Percentiles rank a stretch among this genome's conserved stretches.
These are phyloP conservation scores for Umbelopsis isabellina DNA, from an alignment of 192 early-diverging fungal species.

Conservation along the genomic window DNA sequence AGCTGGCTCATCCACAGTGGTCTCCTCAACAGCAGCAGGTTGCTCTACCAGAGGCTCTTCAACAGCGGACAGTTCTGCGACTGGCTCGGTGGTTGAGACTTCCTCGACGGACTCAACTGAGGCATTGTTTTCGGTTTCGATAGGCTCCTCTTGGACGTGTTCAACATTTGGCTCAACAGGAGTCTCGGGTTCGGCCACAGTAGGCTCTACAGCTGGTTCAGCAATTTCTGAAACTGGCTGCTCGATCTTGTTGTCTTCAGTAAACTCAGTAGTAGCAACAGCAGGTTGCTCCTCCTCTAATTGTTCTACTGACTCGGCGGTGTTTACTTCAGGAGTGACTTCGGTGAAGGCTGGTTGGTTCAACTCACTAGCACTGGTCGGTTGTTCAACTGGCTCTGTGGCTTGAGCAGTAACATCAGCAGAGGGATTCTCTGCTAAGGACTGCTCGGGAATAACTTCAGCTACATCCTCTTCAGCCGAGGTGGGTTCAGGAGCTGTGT, in stretches of 20 bases:
- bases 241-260: background rate
- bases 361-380: background rate
- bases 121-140: background rate
- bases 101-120: background rate
- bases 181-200: background rate
- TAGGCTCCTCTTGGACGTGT: background rate
- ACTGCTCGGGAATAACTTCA: background rate
- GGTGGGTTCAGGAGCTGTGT: slow-evolving; percentile 3
- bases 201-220: background rate
- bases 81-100: background rate
- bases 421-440: background rate
- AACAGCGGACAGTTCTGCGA: background rate
- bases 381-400: background rate
- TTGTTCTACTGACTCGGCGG: background rate
- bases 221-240: background rate
- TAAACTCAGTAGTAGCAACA: background rate
- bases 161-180: background rate
- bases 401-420: background rate
- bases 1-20: background rate
- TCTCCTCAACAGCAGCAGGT: background rate
- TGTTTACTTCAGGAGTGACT: background rate
- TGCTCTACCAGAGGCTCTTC: background rate
- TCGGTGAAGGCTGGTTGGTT: background rate
- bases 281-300: background rate
- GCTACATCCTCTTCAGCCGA: background rate